Base-by-base conservation (phyloP, 805 yeast species). In the Danielia reshetovae region DNA sequence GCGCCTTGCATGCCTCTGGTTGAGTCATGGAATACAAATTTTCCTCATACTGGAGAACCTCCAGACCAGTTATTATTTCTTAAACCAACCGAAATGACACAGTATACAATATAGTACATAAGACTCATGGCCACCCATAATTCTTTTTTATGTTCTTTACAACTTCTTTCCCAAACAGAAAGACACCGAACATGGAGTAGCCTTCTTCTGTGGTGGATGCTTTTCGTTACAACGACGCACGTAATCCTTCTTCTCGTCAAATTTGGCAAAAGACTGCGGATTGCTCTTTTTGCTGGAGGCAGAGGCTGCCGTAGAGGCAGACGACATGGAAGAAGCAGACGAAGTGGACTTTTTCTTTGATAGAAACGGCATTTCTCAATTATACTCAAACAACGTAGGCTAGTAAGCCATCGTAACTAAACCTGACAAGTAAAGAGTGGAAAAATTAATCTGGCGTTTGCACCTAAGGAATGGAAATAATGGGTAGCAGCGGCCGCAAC, bases 161-260 rank as follows among this genome's bases (percentile, higher is more conserved):
- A 42, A 38, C 42, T 58, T 55, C 41, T 60, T 64, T 27, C 68
- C 66, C 49, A 67, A 53, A 43, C 71, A 65, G 46, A 67, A 64
- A 30, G 62, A 55, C 21, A 65, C 61, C 9, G 57, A 30, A 16
- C 42, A 52, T 16, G 69, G 58, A 10, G 48, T 38, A 11, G 42
- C 59, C 30, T 47, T 35, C 43, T 42, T 45, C 31, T 49, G 21
- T 15, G 44, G 23, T 8, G 42, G 40, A 24, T 50, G 44, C 46
- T 57, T 63, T 41, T 53, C 29, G 29, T 59, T 54, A 49, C 71
- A 67, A 36, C 73, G 53, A 38, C 59, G 60, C n/a, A 49, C 58
- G 45, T 67, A 67, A 42, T 67, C 73, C 46, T 66, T 65, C 57
- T 67, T 67, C 42, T 67, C 73, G 42, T 67, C 73, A 47, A 67